These are phyloP conservation scores for Lasiodiplodia sp. DNA, from an alignment of 2,329 filamentous ascomycete species.

Conservation along the genomic window DNA sequence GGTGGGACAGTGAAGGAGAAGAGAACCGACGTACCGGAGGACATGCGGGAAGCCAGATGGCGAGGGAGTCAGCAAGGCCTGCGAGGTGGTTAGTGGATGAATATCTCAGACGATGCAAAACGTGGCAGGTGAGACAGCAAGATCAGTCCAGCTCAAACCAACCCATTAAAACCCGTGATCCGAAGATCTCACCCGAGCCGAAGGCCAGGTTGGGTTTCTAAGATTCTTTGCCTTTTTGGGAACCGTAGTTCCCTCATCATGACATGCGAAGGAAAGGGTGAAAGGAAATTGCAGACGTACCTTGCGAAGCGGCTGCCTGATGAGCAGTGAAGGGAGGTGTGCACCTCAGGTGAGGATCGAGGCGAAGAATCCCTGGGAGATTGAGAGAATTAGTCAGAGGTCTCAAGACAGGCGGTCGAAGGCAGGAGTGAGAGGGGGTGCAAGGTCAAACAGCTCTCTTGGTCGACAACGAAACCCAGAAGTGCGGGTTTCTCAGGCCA, in stretches of 20 bases:
- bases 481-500: too few species aligned
- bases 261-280: background rate
- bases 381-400: too few species aligned
- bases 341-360: background rate
- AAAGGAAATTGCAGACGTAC: background rate
- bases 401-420: too few species aligned
- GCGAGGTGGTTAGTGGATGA: background rate
- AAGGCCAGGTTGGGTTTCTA: background rate
- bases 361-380: background rate
- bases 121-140: background rate
- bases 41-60: background rate
- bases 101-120: background rate
- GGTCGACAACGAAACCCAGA: too few species aligned
- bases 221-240: background rate
- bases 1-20: background rate
- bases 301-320: background rate
- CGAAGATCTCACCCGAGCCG: background rate
- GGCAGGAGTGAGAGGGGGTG: too few species aligned
- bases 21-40: background rate
- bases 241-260: background rate
- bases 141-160: background rate
- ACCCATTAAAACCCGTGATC: background rate
- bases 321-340: background rate
- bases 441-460: too few species aligned
- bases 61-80: background rate